Base-by-base conservation (phyloP, 371 early-diverging fungal species). In the Syncephalis plumigaleata region DNA sequence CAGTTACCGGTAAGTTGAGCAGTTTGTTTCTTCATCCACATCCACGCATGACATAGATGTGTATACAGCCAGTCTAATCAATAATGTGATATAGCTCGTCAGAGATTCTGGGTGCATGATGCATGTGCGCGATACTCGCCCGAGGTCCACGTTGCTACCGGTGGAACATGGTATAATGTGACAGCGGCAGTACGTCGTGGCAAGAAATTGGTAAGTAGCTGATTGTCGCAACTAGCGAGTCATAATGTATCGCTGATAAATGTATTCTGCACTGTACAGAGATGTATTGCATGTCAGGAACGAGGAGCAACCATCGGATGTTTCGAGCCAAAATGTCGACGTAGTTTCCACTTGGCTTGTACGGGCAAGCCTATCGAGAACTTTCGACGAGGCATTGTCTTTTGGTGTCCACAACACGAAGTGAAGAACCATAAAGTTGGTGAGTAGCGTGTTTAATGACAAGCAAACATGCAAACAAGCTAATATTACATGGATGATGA, bases 281-380 rank as follows among this genome's bases (percentile, higher is more conserved):
- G 71, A 57, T 89, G 91, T 44, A 61, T 68, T 17, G 63, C 40
- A 0, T 92, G 92, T 58, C 75, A 75, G 46, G 78, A 79, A 53
- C 77, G 75, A 13, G 92, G 92, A 0, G 91, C 92, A 0, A 85
- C 89, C 0, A 77, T 90, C 18, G 89, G 91, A 1, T 92, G 92
- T 55, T 87, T 87, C 55, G 79, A 90, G 40, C 70, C 77, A 2
- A 74, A 80, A 50, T 92, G 92, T 53, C 60, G 66, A n/a, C 68
- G 75, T 48, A 84, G 83, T 31, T 91, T 77, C 51, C 92, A 91
- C 55, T 64, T 89, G 13, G 67, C 69, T 22, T 91, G 92, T 47
- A 76, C 89, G 2, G 68, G 69, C 45, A 84, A 81, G 53, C 75
- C 81, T 2, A 62, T 72, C 38, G 64, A 66, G 8, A 68, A 77